Conservation (phyloP, 257 asterid genomes). For the Cinchona pubescens region DNA sequence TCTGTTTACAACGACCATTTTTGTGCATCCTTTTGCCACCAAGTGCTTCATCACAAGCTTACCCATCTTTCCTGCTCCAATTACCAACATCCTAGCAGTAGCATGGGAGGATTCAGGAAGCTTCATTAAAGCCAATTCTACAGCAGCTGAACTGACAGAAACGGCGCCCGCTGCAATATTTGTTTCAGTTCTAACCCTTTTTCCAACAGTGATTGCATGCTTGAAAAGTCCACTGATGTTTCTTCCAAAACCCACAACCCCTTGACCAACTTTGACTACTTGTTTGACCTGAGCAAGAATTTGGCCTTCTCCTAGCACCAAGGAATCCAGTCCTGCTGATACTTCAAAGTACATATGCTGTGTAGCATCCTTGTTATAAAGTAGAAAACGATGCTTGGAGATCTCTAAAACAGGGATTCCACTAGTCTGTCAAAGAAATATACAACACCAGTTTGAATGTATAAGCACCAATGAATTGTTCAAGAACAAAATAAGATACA, state of each 20-base stretch:
- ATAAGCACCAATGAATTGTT: neutral
- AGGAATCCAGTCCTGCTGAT: slow-evolving; percentile 88
- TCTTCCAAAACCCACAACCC: slow-evolving; percentile 79
- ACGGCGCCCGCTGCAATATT: slow-evolving; percentile 94
- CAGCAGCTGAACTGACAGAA: slow-evolving; percentile 96
- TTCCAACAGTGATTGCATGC: slow-evolving; percentile 91
- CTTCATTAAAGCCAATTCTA: slow-evolving; percentile 87
- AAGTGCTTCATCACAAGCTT: slow-evolving; percentile 95
- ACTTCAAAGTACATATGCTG: slow-evolving; percentile 93
- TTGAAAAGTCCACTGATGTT: slow-evolving; percentile 92
- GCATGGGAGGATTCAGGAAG: slow-evolving; percentile 65
- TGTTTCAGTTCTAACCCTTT: slow-evolving; percentile 87
- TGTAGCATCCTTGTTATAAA: slow-evolving; percentile 83
- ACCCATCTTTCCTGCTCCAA: slow-evolving; percentile 98
- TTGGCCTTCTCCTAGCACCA: slow-evolving; percentile 96
- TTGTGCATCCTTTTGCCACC: slow-evolving; percentile 85
- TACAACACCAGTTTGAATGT: neutral
- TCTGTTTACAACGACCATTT: slow-evolving; percentile 83
- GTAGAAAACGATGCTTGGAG: slow-evolving; percentile 80
- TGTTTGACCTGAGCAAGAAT: slow-evolving; percentile 94
- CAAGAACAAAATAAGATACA: neutral
- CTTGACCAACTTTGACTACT: slow-evolving; percentile 92
- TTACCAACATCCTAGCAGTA: slow-evolving; percentile 63
- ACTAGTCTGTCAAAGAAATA: slow-evolving; percentile 59
- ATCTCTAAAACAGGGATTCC: slow-evolving; percentile 82